Conservation (phyloP, 306 rosid species). For the Alnus glutinosa region DNA sequence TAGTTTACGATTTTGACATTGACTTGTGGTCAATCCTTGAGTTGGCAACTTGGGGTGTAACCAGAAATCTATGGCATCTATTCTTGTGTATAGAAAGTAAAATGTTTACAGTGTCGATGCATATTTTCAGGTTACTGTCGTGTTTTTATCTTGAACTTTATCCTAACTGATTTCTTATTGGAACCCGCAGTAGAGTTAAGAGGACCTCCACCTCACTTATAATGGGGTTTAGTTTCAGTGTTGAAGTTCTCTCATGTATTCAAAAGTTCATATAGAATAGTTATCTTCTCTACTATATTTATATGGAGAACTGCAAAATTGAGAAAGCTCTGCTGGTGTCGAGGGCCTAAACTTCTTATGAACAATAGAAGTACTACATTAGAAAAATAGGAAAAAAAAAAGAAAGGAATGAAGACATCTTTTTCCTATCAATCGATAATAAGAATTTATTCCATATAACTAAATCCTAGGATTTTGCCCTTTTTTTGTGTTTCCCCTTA, state of each 20-base stretch:
- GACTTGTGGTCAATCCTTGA: conserved; percentile 20
- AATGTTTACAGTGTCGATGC: conserved; percentile 4
- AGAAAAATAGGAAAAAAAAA: too few species aligned
- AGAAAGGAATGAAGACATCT: too few species aligned
- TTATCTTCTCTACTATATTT: not conserved
- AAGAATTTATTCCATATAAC: not conserved
- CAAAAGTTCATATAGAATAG: not conserved
- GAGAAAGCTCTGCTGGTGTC: not conserved
- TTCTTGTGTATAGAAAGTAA: conserved; percentile 34
- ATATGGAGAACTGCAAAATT: not conserved
- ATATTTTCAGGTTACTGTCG: not conserved
- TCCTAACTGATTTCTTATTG: not conserved
- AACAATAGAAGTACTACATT: too few species aligned
- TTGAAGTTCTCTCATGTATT: not conserved
- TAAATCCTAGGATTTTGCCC: not conserved
- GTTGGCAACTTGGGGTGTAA: conserved; percentile 5
- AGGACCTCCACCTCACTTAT: not conserved
- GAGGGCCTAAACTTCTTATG: too few species aligned
- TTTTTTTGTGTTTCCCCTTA: not conserved
- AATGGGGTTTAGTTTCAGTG: not conserved
- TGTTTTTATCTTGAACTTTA: not conserved
- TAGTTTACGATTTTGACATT: not conserved
- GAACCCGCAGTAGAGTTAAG: not conserved
- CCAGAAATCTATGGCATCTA: not conserved
- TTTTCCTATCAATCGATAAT: too few species aligned